Conservation (phyloP, 345 rosid genomes). For the Dimocarpus longan region DNA sequence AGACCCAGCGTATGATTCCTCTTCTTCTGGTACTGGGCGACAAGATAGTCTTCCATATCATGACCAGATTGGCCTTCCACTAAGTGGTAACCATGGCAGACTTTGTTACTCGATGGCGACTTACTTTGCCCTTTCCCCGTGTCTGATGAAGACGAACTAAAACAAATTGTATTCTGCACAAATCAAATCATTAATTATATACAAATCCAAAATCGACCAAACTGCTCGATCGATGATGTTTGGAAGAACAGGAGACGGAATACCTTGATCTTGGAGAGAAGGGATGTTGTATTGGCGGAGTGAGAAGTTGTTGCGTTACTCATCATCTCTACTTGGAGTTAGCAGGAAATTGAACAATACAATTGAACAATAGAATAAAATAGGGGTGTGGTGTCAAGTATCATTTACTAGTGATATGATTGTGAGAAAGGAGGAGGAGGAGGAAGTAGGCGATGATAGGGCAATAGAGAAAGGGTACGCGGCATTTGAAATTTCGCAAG, state of each 20-base stretch:
- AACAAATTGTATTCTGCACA: slow-evolving; percentile 37
- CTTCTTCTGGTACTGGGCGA: slow-evolving; percentile 50
- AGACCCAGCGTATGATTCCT: slow-evolving; percentile 55
- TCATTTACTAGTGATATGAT: no score
- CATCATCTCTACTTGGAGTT: slow-evolving; percentile 21
- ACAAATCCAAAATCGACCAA: neutral
- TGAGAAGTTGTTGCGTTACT: slow-evolving; percentile 38
- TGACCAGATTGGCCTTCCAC: slow-evolving; percentile 67
- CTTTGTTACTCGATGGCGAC: slow-evolving; percentile 31
- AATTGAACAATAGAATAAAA: neutral
- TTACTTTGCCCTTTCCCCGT: slow-evolving; percentile 53
- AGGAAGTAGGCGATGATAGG: neutral
- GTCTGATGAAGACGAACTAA: slow-evolving; percentile 42
- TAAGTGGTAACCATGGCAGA: slow-evolving; percentile 58
- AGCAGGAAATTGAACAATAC: neutral
- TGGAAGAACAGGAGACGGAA: neutral
- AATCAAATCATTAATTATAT: no score
- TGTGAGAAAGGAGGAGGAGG: no score
- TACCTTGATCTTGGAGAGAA: slow-evolving; percentile 50
- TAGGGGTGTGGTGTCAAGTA: no score
- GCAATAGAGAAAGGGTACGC: neutral
- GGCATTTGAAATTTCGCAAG: slow-evolving; percentile 12
- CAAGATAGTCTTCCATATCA: slow-evolving; percentile 65
- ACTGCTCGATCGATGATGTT: neutral
- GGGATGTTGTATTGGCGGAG: slow-evolving; percentile 13